Evolutionary conservation across 192 early-diverging fungal species (phyloP).

Genomic region (Backusella tuberculispora): DNA sequence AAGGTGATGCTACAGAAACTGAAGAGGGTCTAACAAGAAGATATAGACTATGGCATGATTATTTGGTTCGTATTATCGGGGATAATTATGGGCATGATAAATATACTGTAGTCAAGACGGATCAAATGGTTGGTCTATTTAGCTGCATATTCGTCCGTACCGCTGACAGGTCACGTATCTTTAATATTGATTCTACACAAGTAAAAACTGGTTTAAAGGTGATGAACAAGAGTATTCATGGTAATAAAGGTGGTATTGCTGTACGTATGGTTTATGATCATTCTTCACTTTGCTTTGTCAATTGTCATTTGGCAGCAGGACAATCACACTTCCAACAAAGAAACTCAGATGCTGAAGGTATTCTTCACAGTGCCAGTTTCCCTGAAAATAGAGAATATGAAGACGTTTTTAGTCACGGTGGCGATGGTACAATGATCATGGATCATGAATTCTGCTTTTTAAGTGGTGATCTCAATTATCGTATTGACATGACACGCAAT

Average conservation of each 20-base stretch:
- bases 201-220: slow-evolving; percentile 92
- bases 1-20: slow-evolving; percentile 53
- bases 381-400: slow-evolving; percentile 38
- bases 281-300: slow-evolving; percentile 83
- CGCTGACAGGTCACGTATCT: slow-evolving; percentile 53
- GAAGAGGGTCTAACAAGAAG: slow-evolving; percentile 66
- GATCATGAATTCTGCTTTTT: slow-evolving; percentile 79
- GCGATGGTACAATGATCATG: slow-evolving; percentile 85
- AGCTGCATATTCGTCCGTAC: slow-evolving; percentile 82
- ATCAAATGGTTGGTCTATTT: slow-evolving; percentile 91
- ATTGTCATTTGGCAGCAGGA: slow-evolving; percentile 86
- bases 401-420: slow-evolving; percentile 71
- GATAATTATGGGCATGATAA: slow-evolving; percentile 52
- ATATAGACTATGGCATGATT: slow-evolving; percentile 84
- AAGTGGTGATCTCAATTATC: slow-evolving; percentile 96
- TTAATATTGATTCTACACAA: slow-evolving; percentile 64
- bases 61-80: slow-evolving; percentile 63
- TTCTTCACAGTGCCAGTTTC: slow-evolving; percentile 56
- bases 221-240: slow-evolving; percentile 68
- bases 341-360: slow-evolving; percentile 73
- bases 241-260: slow-evolving; percentile 90
- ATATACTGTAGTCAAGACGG: slow-evolving; percentile 71
- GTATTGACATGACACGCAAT: slow-evolving; percentile 75
- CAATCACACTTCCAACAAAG: slow-evolving; percentile 72
- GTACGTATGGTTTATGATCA: slow-evolving; percentile 78